Evolutionary conservation across 2,329 filamentous ascomycete species (phyloP), one percentile per base, ranked within the genome.

Genomic region (Dendrostoma leiphaemia): DNA sequence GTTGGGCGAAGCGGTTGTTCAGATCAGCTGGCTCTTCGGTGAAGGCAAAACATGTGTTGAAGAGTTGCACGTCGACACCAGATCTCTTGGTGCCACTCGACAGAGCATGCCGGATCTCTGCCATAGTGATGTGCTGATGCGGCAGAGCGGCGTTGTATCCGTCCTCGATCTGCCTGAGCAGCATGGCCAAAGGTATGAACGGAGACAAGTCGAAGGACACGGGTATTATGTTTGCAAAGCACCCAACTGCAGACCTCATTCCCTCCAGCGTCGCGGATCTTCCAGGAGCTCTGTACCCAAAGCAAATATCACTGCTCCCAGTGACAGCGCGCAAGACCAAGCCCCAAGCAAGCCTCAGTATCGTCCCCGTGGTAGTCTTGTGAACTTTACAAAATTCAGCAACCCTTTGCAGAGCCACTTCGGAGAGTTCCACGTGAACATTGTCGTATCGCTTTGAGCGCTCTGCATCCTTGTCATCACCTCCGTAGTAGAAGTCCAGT

Each of bases 301-400:
- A 85, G 34, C 77, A 74, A 7, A 84, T 75, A 10, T 75, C 73
- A 21, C 78, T 71, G 15, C 72, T 72, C 1, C 79, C 79, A 3
- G 80, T 74, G 59, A 82, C 85, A 1, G 75, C 72, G 2, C 80
- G 76, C 0, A 85, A 68, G 0, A 84, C 71, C 19, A 86, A 68
- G 0, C 75, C 80, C 83, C 83, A 86, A 0, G 82, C 81, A n/a
- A 83, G 73, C 23, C 80, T 76, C 4, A 86, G 69, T 3, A 84
- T 69, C 0, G 79, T 75, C 0, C 78, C 73, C 0, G 77, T 65
- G 0, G 75, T 75, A 3, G 81, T 69, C 8, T 69, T 66, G 37
- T 71, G 66, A 5, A 65, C 67, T 7, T 57, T 69, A 41, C 70
- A 69, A 43, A 82, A 82, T 8, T 73, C 69, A 9, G 76, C 71